A percentile compares a stretch with the other conserved stretches of the same genome.
Conservation (phyloP, 768 basidiomycete genomes). For the Pulveroboletus sp. region DNA sequence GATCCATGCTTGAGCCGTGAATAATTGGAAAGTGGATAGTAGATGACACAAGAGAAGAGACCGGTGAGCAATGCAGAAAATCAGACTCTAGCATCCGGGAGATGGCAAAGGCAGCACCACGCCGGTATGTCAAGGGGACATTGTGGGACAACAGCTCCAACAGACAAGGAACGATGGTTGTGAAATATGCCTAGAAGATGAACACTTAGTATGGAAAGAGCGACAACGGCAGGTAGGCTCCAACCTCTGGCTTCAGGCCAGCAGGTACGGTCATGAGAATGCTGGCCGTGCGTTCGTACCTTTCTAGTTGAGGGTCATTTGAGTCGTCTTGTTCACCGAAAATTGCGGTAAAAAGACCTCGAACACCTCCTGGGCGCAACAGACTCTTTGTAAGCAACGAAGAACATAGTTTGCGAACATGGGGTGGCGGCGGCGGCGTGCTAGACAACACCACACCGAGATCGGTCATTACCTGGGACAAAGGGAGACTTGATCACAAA, state of each 20-base stretch:
- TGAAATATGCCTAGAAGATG: conserved; percentile 54
- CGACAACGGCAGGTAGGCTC: conserved; percentile 11
- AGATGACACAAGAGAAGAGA: conserved; percentile 37
- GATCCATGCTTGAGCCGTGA: conserved; percentile 1
- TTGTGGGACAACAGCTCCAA: conserved; percentile 43
- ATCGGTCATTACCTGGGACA: conserved; percentile 60
- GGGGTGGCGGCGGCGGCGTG: conserved; percentile 36
- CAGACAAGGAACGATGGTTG: conserved; percentile 49
- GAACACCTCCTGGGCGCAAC: conserved; percentile 63
- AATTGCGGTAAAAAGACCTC: conserved; percentile 62
- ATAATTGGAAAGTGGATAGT: conserved; percentile 54
- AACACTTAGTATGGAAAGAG: background rate
- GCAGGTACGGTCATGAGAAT: conserved; percentile 63
- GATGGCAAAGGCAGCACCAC: conserved; percentile 64
- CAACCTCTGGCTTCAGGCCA: conserved; percentile 50
- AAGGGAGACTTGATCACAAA: conserved; percentile 43
- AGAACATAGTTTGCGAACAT: conserved; percentile 56
- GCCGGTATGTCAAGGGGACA: conserved; percentile 38
- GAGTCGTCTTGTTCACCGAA: conserved; percentile 56
- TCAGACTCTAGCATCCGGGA: conserved; percentile 55
- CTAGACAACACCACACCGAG: conserved; percentile 57
- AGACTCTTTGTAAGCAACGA: conserved; percentile 68
- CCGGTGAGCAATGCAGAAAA: conserved; percentile 13
- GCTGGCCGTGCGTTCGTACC: conserved; percentile 66
- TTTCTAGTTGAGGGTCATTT: conserved; percentile 56